Evolutionary conservation across 2,329 filamentous ascomycete species (phyloP).

Genomic region (Atkinsonella hypoxylon): DNA sequence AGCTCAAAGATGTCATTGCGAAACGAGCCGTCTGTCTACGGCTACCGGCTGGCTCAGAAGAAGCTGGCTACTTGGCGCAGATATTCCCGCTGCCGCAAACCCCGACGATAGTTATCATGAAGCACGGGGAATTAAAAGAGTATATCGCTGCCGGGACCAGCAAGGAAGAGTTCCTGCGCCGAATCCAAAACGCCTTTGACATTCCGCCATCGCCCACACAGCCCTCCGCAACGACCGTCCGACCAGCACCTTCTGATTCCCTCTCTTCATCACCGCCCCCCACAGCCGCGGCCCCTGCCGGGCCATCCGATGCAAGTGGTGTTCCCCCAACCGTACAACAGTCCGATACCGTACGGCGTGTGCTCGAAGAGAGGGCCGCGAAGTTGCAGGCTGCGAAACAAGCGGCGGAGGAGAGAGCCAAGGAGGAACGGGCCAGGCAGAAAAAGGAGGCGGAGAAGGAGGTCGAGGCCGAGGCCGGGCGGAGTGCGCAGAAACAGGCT

Average conservation of each 20-base stretch:
- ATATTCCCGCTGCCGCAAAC: constrained; percentile 70
- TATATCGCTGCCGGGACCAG: constrained; percentile 55
- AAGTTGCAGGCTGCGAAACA: constrained; percentile 30
- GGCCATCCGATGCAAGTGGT: constrained; percentile 8
- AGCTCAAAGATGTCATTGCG: constrained; percentile 46
- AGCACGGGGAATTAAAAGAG: constrained; percentile 65
- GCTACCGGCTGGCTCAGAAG: constrained; percentile 59
- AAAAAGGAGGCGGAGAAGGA: constrained; percentile 34
- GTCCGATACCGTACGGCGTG: constrained; percentile 22
- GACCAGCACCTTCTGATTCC: constrained; percentile 4
- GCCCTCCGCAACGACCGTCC: constrained; percentile 7
- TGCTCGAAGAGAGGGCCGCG: constrained; percentile 39
- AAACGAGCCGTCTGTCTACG: constrained; percentile 58
- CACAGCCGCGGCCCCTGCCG: constrained; percentile 5
- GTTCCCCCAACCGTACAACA: constrained; percentile 14
- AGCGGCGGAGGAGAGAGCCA: constrained; percentile 33
- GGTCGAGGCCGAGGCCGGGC: constrained; percentile 25
- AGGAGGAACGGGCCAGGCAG: constrained; percentile 35
- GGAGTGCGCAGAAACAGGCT: constrained; percentile 31
- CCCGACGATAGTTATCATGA: constrained; percentile 72
- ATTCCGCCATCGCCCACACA: constrained; percentile 10
- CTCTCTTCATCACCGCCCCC: constrained; percentile 5
- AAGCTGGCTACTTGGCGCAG: constrained; percentile 69
- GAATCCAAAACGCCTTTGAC: constrained; percentile 23
- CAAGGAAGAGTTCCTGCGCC: constrained; percentile 53